phyloP scores from a whole-genome alignment of 139 green algal genomes.

The Trebouxia sp. region DNA sequence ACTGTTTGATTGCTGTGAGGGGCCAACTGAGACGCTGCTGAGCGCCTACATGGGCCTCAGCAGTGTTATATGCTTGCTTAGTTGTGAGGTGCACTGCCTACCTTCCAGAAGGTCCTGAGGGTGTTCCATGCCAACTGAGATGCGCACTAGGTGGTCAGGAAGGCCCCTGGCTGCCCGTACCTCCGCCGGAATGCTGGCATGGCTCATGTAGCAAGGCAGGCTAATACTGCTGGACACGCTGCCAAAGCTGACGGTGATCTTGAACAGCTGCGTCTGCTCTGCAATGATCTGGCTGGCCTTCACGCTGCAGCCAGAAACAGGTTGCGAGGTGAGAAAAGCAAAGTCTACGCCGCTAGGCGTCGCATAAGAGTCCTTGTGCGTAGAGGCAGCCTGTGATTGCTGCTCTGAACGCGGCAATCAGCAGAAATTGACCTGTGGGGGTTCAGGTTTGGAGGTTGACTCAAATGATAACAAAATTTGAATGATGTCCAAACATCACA shows the following conservation, averaged over 20 bases:
- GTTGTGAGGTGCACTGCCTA: not conserved
- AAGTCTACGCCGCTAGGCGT: too few species aligned
- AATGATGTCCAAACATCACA: too few species aligned
- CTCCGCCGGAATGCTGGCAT: constrained; percentile 89
- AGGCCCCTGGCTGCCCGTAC: constrained; percentile 84
- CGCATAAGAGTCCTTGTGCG: too few species aligned
- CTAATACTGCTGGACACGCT: constrained; percentile 87
- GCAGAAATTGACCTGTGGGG: too few species aligned
- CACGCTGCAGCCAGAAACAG: constrained; percentile 32
- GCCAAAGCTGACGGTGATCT: constrained; percentile 95
- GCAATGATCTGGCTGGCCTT: constrained; percentile 76
- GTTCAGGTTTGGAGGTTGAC: too few species aligned
- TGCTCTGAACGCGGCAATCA: too few species aligned
- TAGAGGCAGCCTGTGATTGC: too few species aligned
- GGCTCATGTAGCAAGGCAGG: constrained; percentile 98
- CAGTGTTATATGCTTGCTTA: not conserved
- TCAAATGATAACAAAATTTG: too few species aligned
- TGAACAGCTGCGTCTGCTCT: constrained; percentile 88
- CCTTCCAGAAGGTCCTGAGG: constrained; percentile 73
- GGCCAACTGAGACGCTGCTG: not conserved
- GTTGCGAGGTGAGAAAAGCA: not conserved
- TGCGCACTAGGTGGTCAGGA: constrained; percentile 93
- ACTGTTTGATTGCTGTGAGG: not conserved
- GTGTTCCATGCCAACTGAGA: constrained; percentile 92
- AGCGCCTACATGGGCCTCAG: not conserved